Base-by-base conservation (phyloP, 2,329 filamentous ascomycete species). In the Cordyceps tenuipes region DNA sequence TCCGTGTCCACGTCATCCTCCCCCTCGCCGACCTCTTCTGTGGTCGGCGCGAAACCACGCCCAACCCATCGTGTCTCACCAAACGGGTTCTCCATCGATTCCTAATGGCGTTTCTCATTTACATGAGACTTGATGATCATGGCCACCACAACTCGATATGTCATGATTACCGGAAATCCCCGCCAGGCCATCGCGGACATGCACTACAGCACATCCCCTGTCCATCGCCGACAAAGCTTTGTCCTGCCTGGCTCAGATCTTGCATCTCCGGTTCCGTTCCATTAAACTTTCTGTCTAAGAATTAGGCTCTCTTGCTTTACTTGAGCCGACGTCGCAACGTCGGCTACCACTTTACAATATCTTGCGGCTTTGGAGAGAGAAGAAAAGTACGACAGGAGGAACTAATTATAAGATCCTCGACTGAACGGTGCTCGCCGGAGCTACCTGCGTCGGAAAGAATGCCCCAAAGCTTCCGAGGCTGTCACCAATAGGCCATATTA, bases 21-120 rank as follows among this genome's bases (percentile, higher is more conserved):
- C 13, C 39, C 39, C 17, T 29, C 39, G 39, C 41, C n/a, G 47
- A 31, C 34, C 23, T 29, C 44, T n/a, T 43, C 39, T 43, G 13
- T 15, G 46, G 39, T n/a, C 23, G 39, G 51, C 47, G 56, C 48
- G 48, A 58, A 58, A 58, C 56, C 41, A 26, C 48, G 56, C 55
- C 55, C 47, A 57, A 43, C 34, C 44, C 44, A 44, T 26, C 21
- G 29, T 44, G 56, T 58, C 49, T 58, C 56, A 51, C 36, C 56
- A 51, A 58, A 58, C 50, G 43, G 46, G 46, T 58, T 51, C 55
- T 36, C 47, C 34, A 57, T 41, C 31, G 39, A 43, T 43, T 17
- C n/a, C 8, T 43, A 3, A 3, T n/a, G 12, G 13, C n/a, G n/a
- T n/a, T 7, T 43, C 39, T 43, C 39, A 12, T 36, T 36, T 36